Evolutionary conservation across 441 rosid species (phyloP).

Genomic region (Populus hybrid): DNA sequence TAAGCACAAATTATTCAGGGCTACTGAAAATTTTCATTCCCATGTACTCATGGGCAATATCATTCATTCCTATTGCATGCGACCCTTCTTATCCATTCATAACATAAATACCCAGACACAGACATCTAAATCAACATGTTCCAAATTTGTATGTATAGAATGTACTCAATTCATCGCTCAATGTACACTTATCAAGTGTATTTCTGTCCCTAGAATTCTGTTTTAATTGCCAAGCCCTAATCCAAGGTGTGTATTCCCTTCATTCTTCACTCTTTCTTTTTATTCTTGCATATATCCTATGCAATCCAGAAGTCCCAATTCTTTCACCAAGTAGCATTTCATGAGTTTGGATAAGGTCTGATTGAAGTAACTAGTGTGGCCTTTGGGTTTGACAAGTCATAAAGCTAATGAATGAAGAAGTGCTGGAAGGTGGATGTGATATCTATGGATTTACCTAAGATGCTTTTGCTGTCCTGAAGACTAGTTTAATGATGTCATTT

Average conservation of each 20-base stretch:
- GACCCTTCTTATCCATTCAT: background rate
- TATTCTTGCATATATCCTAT: constrained; percentile 1
- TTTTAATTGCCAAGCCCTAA: background rate
- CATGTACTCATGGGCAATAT: background rate
- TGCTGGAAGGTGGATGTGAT: background rate
- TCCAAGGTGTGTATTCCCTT: background rate
- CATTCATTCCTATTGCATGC: background rate
- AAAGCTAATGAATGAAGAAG: background rate
- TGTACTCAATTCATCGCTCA: background rate
- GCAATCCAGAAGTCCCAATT: background rate
- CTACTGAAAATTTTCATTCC: background rate
- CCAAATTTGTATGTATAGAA: background rate
- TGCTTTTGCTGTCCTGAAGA: background rate
- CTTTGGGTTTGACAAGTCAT: background rate
- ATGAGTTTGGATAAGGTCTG: background rate
- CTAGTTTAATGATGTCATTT: background rate
- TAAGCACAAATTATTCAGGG: background rate
- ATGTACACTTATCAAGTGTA: background rate
- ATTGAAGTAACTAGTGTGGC: background rate
- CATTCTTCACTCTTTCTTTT: background rate
- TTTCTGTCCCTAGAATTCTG: background rate
- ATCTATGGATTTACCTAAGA: background rate
- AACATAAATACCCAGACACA: background rate
- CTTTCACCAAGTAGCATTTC: background rate
- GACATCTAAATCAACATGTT: background rate